These are phyloP conservation scores for Sporodiniella umbellata DNA, from an alignment of 371 early-diverging fungal genomes.

Conservation along the genomic window DNA sequence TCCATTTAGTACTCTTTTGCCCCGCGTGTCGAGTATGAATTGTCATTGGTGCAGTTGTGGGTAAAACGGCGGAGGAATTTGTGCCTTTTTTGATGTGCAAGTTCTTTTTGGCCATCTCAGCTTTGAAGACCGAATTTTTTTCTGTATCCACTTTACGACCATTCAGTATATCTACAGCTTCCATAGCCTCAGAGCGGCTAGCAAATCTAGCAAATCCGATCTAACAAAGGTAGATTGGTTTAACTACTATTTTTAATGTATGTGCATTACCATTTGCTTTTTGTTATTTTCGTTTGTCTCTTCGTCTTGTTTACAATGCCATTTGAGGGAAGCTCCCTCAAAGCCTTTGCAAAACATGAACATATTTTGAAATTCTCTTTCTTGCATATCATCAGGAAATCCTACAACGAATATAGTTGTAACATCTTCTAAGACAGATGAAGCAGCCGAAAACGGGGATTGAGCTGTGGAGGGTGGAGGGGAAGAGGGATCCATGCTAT, in stretches of 20 bases:
- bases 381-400: constrained; percentile 91
- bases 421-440: constrained; percentile 46
- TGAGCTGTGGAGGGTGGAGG: background rate
- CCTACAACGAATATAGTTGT: constrained; percentile 94
- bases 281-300: constrained; percentile 37
- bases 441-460: background rate
- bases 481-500: background rate
- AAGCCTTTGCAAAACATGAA: constrained; percentile 90
- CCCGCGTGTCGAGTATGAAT: background rate
- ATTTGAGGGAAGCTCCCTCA: constrained; percentile 87
- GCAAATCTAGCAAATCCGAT: constrained; percentile 93
- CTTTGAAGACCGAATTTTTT: constrained; percentile 66
- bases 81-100: constrained; percentile 61
- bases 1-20: background rate
- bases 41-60: background rate
- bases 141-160: constrained; percentile 84
- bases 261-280: constrained; percentile 74
- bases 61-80: background rate
- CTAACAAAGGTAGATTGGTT: constrained; percentile 10
- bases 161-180: constrained; percentile 76
- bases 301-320: constrained; percentile 34
- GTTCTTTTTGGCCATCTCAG: constrained; percentile 94
- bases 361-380: constrained; percentile 94
- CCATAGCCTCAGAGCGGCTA: constrained; percentile 73
- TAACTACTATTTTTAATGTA: background rate